Evolutionary conservation across 2,329 filamentous ascomycete species (phyloP), one percentile per base, ranked within the genome.

Genomic region (Ascochyta koolunga): DNA sequence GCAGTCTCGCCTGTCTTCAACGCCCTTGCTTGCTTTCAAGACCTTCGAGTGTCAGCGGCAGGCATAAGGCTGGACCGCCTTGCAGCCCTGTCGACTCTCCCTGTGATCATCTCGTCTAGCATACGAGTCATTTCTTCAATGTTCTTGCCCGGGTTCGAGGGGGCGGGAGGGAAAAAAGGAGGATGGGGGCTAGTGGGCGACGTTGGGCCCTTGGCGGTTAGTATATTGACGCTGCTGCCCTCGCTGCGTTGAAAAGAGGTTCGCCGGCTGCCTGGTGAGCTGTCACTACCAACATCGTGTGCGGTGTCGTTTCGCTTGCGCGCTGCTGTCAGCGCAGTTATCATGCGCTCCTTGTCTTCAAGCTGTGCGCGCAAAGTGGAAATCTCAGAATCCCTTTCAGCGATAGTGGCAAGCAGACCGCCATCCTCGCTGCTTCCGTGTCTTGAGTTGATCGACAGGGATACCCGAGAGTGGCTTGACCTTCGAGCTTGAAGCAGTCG

Each of bases 301-400:
- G 91, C 91, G 3, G 87, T 85, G 59, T 97, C 93, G 44, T 93
- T 86, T 59, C 93, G 95, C 50, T 93, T 87, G 10, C 92, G 89
- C 2, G 92, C 92, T 59, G 86, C 93, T 36, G 92, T 87, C 47
- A 99, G 81, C 1, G 95, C 95, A 4, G 88, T 81, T 47, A 98
- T 82, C 92, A 98, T 99, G 10, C 89, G 86, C 71, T 97, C 93
- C 74, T 97, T 97, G 77, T 98, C 93, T 65, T 98, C 93, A 0
- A 98, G 80, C 58, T 91, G 86, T 21, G 91, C 89, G 9, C 91
- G 86, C n/a, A 99, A 83, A 63, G 96, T 93, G 7, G 89, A 87
- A 68, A 99, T 97, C 76, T 98, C 93, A 19, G 87, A 84, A 66
- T 99, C 95, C 74, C 96, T 97, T 63, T 98, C 95, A 57, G 87